Evolutionary conservation across 1,284 basidiomycete genomes (phyloP), one percentile per base, ranked within the genome.

Genomic region (Fomitopsis palustris): DNA sequence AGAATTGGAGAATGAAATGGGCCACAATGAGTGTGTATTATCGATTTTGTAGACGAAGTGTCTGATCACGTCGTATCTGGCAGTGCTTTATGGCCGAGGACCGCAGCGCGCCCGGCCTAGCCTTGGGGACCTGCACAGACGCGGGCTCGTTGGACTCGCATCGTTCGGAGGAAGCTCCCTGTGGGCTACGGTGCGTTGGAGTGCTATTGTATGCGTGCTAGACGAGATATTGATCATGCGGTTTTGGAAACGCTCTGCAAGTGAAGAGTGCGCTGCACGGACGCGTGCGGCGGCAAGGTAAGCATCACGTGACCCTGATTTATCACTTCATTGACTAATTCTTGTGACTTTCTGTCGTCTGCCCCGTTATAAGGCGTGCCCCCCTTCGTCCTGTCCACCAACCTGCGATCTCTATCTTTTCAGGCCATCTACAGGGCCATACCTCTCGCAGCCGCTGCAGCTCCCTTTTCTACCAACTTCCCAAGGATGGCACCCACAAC

Each of bases 401-500:
- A 53, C 41, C 64, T 68, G 64, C 64, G 63, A 57, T 63, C 64
- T 35, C 60, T 62, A 52, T 56, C 56, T 53, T 51, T 66, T 62
- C 62, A 57, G 41, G 60, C 64, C 62, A 65, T 70, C 38, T 59
- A 60, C 55, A 62, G 67, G 45, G 68, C 67, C 8, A 54, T 67
- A 43, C 65, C 70, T 29, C 62, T 74, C 59, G 69, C 71, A 51
- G 67, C 67, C 37, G 60, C 65, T 49, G 67, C 69, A 12, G 47
- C 37, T 4, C 56, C 62, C 19, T 59, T 59, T 31, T 69, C 65
- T 12, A 55, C 62, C 62, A 41, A 29, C 56, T 45, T 59, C 25
- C 33, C 64, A 54, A 74, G 70, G 16, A 84, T 83, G 81, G 73
- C 79, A n/a, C 80, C 80, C 49, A 70, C 77, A 49, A 67, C 71